Evolutionary conservation across 164 flowering plant species (phyloP), one percentile per base, ranked within the genome.

Genomic region (Paratinospora sagittata): DNA sequence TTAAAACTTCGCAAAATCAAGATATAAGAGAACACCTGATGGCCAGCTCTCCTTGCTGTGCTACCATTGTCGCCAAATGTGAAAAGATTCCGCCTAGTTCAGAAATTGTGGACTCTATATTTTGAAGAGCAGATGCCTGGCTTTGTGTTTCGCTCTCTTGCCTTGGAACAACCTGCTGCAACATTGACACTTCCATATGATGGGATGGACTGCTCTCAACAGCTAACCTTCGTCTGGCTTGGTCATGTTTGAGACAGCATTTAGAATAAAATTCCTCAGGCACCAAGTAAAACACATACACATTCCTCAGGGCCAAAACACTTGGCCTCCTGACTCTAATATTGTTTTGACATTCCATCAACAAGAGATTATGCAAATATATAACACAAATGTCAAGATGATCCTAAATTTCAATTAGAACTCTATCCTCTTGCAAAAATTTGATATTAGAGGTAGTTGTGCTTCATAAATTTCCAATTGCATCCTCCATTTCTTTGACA

Each of bases 41-140:
- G 43, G 97, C 97, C 61, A 89, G 73, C 74, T 93, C 97, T 70
- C 97, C 98, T 78, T 93, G 98, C 6, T 91, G 88, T 62, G 88
- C 87, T 64, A 93, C 97, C 96, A 93, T 88, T 12, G 95, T 86
- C 57, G 97, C 95, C 79, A 93, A 82, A 73, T 93, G 88, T 14
- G 92, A 83, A 79, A 91, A 93, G 64, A 91, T 91, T 69, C 97
- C 92, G 70, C 97, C 80, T 12, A 93, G 88, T 76, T 90, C 98
- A 57, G 95, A 72, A 71, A 93, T 93, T 45, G 98, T 93, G 33
- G 98, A 93, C 77, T 93, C 95, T 39, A 93, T 92, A 78, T 80
- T 91, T 72, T 86, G 95, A 77, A 93, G 98, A 68, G 97, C 96
- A 71, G 69, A 73, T 74, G 88, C 85, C 55, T 93, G 82, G 74